Evolutionary conservation across 1,284 basidiomycete genomes (phyloP).

Genomic region (Rhodotorula sp.): DNA sequence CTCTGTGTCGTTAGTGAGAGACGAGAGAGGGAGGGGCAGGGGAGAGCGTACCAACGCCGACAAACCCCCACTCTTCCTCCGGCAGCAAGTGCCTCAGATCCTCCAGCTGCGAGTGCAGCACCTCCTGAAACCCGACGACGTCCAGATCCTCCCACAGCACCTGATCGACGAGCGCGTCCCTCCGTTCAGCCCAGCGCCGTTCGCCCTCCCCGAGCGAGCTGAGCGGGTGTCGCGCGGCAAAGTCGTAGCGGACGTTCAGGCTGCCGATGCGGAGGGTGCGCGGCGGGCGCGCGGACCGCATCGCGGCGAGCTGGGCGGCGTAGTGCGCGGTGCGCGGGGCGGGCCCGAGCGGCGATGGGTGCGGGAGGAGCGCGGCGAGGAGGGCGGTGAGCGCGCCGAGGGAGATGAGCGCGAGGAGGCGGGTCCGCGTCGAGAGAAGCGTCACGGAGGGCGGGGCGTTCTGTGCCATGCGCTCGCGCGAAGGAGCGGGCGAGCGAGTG

Average conservation of each 20-base stretch:
- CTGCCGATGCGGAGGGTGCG: conserved; percentile 17
- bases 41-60: conserved; percentile 40
- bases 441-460: background rate
- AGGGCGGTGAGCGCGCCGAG: background rate
- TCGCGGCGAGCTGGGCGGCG: no score
- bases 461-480: background rate
- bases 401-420: background rate
- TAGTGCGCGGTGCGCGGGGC: no score
- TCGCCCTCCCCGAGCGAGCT: conserved; percentile 21
- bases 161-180: conserved; percentile 40
- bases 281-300: background rate
- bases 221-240: conserved; percentile 3
- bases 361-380: background rate
- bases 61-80: conserved; percentile 9
- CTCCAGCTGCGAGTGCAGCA: conserved; percentile 30
- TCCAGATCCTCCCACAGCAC: conserved; percentile 39
- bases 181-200: conserved; percentile 27
- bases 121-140: conserved; percentile 44
- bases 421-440: background rate
- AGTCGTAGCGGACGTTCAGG: conserved; percentile 39
- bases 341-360: no score
- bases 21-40: background rate
- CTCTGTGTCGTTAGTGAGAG: no score
- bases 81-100: conserved; percentile 32
- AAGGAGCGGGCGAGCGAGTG: background rate